Evolutionary conservation across 2,329 filamentous ascomycete genomes (phyloP), one percentile per base, ranked within the genome.

Genomic region (Pseudogymnoascus sp.): DNA sequence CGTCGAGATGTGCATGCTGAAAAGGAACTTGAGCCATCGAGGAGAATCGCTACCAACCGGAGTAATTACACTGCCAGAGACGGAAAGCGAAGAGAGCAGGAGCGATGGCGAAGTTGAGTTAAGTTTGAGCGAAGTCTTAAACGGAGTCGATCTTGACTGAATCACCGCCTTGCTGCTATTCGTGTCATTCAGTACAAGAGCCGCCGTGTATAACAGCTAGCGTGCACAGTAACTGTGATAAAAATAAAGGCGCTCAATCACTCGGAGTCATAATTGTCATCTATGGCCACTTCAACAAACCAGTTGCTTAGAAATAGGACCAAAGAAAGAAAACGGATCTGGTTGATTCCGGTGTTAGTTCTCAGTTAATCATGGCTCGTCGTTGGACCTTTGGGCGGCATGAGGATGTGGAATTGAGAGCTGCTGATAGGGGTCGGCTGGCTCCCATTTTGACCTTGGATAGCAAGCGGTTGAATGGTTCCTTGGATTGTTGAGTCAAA

Each of bases 1-100:
- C 4, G 80, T 89, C 31, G 87, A 90, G 75, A 87, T 87, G 82
- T 86, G 84, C 70, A 79, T 89, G 75, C 72, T 90, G 68, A 86
- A 80, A 65, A 63, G 71, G 38, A 74, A 74, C 65, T 14, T 74
- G 35, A 63, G 59, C 2, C 70, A 71, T 64, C 69, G 69, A 5
- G 66, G 62, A 59, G 58, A 68, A 43, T 64, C 63, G 8, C 52
- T 68, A 16, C 60, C 37, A 8, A 62, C 49, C n/a, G 71, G 72
- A 3, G 67, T 69, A 40, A 61, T 67, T 6, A 73, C 72, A 8
- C 71, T 71, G 3, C 71, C 72, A 2, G 66, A 70, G 63, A 72
- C 70, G 0, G 71, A 63, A 58, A 70, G 67, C 40, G 68, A 70
- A 23, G 69, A 68, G 0, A 69, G 65, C 35, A 65, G 68, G 59